Percentiles rank a stretch among this genome's conserved stretches.
Evolutionary conservation across 768 basidiomycete genomes (phyloP).

Genomic region (Mycena galopus): DNA sequence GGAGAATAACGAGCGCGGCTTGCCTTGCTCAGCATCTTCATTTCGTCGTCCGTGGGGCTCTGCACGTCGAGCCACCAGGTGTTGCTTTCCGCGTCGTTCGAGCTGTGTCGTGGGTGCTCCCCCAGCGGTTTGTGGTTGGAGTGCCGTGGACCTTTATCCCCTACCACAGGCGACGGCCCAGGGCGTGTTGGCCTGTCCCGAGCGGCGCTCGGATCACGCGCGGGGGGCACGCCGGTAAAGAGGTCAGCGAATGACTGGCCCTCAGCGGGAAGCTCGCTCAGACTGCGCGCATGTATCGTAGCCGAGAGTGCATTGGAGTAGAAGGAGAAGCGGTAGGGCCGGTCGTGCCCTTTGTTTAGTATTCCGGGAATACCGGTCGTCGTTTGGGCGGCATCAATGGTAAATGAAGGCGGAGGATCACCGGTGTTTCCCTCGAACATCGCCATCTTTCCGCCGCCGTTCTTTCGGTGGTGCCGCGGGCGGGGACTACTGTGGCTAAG

Average conservation of each 20-base stretch:
- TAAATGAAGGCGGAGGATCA: slow-evolving; percentile 62
- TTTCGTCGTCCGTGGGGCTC: slow-evolving; percentile 96
- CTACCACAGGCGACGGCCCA: slow-evolving; percentile 24
- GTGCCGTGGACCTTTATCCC: slow-evolving; percentile 22
- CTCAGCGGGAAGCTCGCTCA: slow-evolving; percentile 94
- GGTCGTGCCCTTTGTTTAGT: slow-evolving; percentile 74
- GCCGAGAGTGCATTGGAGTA: slow-evolving; percentile 94
- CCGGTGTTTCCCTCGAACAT: slow-evolving; percentile 80
- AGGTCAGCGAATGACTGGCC: slow-evolving; percentile 94
- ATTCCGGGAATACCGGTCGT: slow-evolving; percentile 43
- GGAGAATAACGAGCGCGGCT: slow-evolving; percentile 33
- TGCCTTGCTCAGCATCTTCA: slow-evolving; percentile 96
- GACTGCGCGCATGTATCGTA: slow-evolving; percentile 94
- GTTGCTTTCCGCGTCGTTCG: slow-evolving; percentile 70
- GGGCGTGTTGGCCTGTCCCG: slow-evolving; percentile 37
- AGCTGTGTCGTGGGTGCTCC: slow-evolving; percentile 26
- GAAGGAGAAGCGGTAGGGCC: slow-evolving; percentile 98
- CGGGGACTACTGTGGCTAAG: slow-evolving; percentile 85
- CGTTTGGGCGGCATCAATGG: slow-evolving; percentile 29
- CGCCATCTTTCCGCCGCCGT: slow-evolving; percentile 86
- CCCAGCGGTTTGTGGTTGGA: slow-evolving; percentile 20
- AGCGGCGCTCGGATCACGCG: slow-evolving; percentile 21
- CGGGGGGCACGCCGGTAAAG: slow-evolving; percentile 68
- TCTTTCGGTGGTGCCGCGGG: slow-evolving; percentile 71
- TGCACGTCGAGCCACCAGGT: slow-evolving; percentile 99